Evolutionary conservation across 2,329 filamentous ascomycete genomes (phyloP).

Genomic region (Aulographum hederae): DNA sequence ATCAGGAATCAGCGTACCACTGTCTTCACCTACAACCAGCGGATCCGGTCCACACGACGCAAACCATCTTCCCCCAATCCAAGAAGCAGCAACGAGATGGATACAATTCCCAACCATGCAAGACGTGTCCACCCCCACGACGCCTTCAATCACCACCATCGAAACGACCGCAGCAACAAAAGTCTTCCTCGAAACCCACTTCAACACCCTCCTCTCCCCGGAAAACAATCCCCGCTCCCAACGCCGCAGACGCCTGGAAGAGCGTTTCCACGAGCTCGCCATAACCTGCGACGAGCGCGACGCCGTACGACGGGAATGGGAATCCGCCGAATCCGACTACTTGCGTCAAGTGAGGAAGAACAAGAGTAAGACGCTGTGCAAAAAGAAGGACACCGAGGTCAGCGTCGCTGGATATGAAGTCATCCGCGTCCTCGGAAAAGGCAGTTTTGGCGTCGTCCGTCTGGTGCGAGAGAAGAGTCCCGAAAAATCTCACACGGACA

Average conservation of each 20-base stretch:
- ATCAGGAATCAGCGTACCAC: too few relatives aligned
- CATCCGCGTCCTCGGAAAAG: slow-evolving; percentile 71
- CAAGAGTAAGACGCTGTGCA: slow-evolving; percentile 38
- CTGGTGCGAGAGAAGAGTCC: slow-evolving; percentile 47
- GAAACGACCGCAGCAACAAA: slow-evolving; percentile 69
- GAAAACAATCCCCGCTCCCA: slow-evolving; percentile 38
- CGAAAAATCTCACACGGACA: neutral
- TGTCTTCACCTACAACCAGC: too few relatives aligned
- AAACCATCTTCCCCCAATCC: neutral
- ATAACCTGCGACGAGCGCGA: slow-evolving; percentile 35
- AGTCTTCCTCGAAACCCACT: slow-evolving; percentile 71
- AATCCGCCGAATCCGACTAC: slow-evolving; percentile 50
- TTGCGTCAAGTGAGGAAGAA: slow-evolving; percentile 55
- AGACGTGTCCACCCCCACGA: slow-evolving; percentile 2
- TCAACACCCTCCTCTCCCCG: slow-evolving; percentile 44
- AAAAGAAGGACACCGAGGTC: slow-evolving; percentile 30
- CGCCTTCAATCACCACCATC: slow-evolving; percentile 39
- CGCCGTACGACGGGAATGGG: slow-evolving; percentile 39
- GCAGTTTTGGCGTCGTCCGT: slow-evolving; percentile 83
- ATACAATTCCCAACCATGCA: neutral
- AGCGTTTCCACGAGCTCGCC: slow-evolving; percentile 40
- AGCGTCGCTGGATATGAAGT: slow-evolving; percentile 55
- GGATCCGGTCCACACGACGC: too few relatives aligned
- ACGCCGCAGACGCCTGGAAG: slow-evolving; percentile 44
- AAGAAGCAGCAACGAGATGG: neutral